phyloP scores from a whole-genome alignment of 2,329 filamentous ascomycete genomes.

The Periconia macrospinosa region DNA sequence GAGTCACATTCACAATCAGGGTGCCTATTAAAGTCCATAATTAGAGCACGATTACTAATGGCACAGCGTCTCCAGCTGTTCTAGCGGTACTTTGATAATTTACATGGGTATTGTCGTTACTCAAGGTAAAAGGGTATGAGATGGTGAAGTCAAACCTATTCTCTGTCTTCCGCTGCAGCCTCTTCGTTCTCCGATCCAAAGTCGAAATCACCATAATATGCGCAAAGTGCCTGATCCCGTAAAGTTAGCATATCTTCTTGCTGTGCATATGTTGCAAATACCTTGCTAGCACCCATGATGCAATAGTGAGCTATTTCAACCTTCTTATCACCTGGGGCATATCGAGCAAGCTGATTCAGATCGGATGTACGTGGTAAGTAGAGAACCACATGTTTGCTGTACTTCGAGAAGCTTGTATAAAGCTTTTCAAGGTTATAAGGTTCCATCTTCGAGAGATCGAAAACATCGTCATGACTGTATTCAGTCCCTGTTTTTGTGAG shows the following conservation, averaged over 20 bases:
- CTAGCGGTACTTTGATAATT: too few relatives aligned
- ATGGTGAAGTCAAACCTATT: not conserved
- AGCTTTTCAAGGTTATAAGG: slow-evolving; percentile 68
- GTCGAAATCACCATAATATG: slow-evolving; percentile 59
- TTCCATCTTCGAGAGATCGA: slow-evolving; percentile 83
- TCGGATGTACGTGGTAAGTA: slow-evolving; percentile 71
- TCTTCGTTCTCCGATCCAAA: slow-evolving; percentile 26
- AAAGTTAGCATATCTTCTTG: slow-evolving; percentile 6
- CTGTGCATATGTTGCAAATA: slow-evolving; percentile 32
- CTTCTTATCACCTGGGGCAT: slow-evolving; percentile 35
- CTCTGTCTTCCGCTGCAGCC: not conserved
- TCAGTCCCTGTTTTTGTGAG: slow-evolving; percentile 55
- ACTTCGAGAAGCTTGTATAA: slow-evolving; percentile 43
- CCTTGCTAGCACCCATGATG: slow-evolving; percentile 86
- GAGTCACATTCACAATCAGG: too few relatives aligned
- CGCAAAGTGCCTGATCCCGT: slow-evolving; percentile 54
- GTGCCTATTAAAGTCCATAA: too few relatives aligned
- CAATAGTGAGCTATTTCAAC: slow-evolving; percentile 71
- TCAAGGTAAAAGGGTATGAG: too few relatives aligned
- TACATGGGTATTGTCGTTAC: too few relatives aligned
- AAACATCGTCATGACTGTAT: slow-evolving; percentile 69
- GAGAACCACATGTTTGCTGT: slow-evolving; percentile 63
- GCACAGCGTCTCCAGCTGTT: too few relatives aligned
- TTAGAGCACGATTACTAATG: too few relatives aligned
- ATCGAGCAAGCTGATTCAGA: slow-evolving; percentile 41